Percentiles rank a stretch among this genome's conserved stretches.
These are phyloP conservation scores for Neonectria coccinea DNA, from an alignment of 2,329 filamentous ascomycete genomes.

Conservation along the genomic window DNA sequence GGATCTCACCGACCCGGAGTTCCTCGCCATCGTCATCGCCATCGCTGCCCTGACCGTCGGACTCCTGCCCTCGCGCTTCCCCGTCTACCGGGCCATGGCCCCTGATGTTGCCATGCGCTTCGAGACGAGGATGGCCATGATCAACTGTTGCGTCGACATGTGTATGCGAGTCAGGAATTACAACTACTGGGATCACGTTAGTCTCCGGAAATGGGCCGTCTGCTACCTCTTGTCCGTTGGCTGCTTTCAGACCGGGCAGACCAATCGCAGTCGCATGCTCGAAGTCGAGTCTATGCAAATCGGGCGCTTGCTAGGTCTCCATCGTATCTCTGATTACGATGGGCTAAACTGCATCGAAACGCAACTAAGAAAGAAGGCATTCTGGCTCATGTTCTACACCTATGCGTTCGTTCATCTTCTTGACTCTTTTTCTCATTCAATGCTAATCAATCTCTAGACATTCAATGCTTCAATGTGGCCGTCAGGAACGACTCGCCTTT, in stretches of 20 bases:
- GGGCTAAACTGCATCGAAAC: constrained; percentile 49
- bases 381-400: constrained; percentile 52
- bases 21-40: constrained; percentile 42
- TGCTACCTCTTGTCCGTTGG: constrained; percentile 49
- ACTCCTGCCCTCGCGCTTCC: constrained; percentile 43
- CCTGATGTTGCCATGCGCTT: constrained; percentile 39
- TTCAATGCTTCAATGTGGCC: constrained; percentile 37
- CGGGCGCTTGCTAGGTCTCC: constrained; percentile 48
- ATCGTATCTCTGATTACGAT: constrained; percentile 48
- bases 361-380: constrained; percentile 52
- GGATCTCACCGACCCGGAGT: constrained; percentile 42
- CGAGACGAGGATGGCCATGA: constrained; percentile 40
- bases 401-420: constrained; percentile 35
- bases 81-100: constrained; percentile 39
- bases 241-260: constrained; percentile 51
- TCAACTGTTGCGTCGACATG: constrained; percentile 43
- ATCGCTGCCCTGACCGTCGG: constrained; percentile 43
- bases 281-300: constrained; percentile 52
- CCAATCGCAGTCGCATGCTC: constrained; percentile 52
- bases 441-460: constrained; percentile 29
- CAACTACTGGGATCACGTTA: constrained; percentile 46
- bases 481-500: constrained; percentile 41
- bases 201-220: constrained; percentile 51
- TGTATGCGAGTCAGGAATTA: constrained; percentile 38
- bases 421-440: no score